Conservation (phyloP, 2,329 filamentous ascomycete genomes). For the Trichophaea hybrida region DNA sequence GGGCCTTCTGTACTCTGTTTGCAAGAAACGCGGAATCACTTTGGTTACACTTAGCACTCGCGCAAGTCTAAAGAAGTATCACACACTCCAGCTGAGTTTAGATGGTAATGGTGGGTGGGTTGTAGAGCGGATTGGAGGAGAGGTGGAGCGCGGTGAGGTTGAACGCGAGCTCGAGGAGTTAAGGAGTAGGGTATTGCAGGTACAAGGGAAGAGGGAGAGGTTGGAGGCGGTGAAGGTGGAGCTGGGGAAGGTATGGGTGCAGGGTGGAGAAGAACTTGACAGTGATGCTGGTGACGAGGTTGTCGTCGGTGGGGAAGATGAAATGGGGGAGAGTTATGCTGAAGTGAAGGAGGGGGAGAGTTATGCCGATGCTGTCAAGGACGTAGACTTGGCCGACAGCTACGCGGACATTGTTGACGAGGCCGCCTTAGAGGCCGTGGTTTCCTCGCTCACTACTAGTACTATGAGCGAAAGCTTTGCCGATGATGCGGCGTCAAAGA, state of each 20-base stretch:
- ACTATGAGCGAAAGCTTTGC: not conserved
- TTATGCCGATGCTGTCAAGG: not conserved
- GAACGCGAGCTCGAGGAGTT: constrained; percentile 7
- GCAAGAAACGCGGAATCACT: constrained; percentile 86
- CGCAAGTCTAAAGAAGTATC: constrained; percentile 87
- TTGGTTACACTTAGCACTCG: constrained; percentile 92
- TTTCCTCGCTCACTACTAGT: too few relatives aligned
- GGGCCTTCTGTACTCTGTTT: constrained; percentile 78
- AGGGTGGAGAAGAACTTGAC: constrained; percentile 1
- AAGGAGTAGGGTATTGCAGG: constrained; percentile 1
- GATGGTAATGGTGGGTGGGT: constrained; percentile 83
- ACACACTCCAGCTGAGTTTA: constrained; percentile 77
- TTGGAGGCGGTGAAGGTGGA: constrained; percentile 21
- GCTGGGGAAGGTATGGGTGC: constrained; percentile 14
- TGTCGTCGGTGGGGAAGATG: not conserved
- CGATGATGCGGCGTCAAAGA: not conserved
- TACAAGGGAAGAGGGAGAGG: constrained; percentile 15
- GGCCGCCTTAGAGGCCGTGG: too few relatives aligned
- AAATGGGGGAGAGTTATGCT: constrained; percentile 1
- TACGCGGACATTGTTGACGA: too few relatives aligned
- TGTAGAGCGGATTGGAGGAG: constrained; percentile 67
- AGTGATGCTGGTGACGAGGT: not conserved
- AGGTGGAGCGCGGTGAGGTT: constrained; percentile 3
- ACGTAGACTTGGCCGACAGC: too few relatives aligned
- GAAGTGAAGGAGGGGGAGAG: not conserved